phyloP scores from a whole-genome alignment of 345 rosid genomes.

The Brassica nigra region DNA sequence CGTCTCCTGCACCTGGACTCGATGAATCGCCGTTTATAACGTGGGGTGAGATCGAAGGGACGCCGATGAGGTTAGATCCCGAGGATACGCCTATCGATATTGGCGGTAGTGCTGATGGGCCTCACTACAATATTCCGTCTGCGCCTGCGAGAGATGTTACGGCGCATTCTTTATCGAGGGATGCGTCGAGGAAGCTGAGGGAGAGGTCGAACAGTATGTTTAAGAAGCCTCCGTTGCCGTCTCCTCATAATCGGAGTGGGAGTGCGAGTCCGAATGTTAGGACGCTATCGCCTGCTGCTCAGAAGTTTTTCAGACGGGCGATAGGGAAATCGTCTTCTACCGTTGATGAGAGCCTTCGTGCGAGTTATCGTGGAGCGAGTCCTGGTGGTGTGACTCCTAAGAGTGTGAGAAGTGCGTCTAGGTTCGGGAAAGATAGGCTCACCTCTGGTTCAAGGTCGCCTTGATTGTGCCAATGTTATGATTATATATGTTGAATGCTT shows the following conservation, averaged over 20 bases:
- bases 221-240: conserved; percentile 86
- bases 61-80: conserved; percentile 79
- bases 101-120: conserved; percentile 84
- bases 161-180: conserved; percentile 87
- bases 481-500: conserved; percentile 4
- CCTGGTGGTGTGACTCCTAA: conserved; percentile 68
- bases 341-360: conserved; percentile 94
- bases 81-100: conserved; percentile 94
- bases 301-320: conserved; percentile 86
- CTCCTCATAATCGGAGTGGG: conserved; percentile 88
- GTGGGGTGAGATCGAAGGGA: conserved; percentile 99
- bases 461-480: conserved; percentile 57
- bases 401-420: conserved; percentile 67
- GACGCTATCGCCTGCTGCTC: conserved; percentile 92
- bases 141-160: conserved; percentile 82
- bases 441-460: conserved; percentile 63
- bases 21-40: conserved; percentile 94
- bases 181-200: conserved; percentile 79
- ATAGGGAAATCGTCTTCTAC: conserved; percentile 79
- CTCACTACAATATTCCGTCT: conserved; percentile 74
- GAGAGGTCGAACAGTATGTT: conserved; percentile 82
- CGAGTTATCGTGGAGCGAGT: conserved; percentile 88
- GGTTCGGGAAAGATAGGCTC: conserved; percentile 82
- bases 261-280: conserved; percentile 88
- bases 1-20: conserved; percentile 92